Evolutionary conservation across 2,329 filamentous ascomycete genomes (phyloP).

Genomic region (Talaromyces sp.): DNA sequence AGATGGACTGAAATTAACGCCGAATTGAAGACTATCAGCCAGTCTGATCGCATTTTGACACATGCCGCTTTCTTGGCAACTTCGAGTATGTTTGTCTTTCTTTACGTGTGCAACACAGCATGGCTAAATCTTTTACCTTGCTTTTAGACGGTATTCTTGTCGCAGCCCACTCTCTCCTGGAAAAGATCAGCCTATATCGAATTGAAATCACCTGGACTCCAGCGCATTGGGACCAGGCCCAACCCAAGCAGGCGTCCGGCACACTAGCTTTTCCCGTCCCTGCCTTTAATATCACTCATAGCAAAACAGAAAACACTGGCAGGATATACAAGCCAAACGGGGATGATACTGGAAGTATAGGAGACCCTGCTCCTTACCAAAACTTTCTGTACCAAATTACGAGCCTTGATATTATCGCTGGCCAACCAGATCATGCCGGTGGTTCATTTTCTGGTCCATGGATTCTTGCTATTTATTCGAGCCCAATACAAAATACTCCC

Average conservation of each 20-base stretch:
- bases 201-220: constrained; percentile 69
- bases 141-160: constrained; percentile 27
- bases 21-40: constrained; percentile 68
- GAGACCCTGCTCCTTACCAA: constrained; percentile 18
- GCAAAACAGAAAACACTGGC: constrained; percentile 31
- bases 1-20: constrained; percentile 65
- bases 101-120: not conserved
- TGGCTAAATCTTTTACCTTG: not conserved
- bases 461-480: constrained; percentile 68
- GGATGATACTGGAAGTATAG: constrained; percentile 18
- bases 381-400: constrained; percentile 57
- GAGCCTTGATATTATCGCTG: constrained; percentile 67
- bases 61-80: constrained; percentile 73
- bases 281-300: constrained; percentile 31
- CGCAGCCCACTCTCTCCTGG: constrained; percentile 48
- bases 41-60: constrained; percentile 69
- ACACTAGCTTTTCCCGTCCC: constrained; percentile 27
- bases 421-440: constrained; percentile 51
- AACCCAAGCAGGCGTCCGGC: constrained; percentile 19
- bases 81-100: constrained; percentile 49
- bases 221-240: constrained; percentile 42
- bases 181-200: constrained; percentile 67
- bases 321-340: constrained; percentile 23
- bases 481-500: constrained; percentile 45
- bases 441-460: constrained; percentile 55